Evolutionary conservation across 2,329 filamentous ascomycete species (phyloP).

Genomic region (Metarhizium guizhouense): DNA sequence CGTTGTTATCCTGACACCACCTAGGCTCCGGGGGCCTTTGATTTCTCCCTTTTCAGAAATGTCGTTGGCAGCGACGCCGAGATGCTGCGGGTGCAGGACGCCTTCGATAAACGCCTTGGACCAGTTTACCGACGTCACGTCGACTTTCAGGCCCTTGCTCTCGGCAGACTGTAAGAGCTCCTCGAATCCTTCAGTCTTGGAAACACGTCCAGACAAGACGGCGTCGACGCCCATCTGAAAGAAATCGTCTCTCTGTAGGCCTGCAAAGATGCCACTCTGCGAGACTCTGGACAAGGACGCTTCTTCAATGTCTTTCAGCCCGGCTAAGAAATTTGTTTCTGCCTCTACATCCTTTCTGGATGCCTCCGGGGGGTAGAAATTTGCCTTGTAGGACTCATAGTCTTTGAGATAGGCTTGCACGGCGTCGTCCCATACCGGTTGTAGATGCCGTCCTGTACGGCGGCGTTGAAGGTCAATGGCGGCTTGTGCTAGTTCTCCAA

Average conservation of each 20-base stretch:
- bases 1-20: conserved; percentile 20
- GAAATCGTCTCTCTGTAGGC: conserved; percentile 24
- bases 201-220: conserved; percentile 22
- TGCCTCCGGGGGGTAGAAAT: conserved; percentile 22
- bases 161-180: conserved; percentile 19
- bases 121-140: conserved; percentile 44
- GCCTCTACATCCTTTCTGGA: conserved; percentile 24
- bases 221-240: conserved; percentile 28
- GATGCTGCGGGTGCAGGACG: conserved; percentile 24
- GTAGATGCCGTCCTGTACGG: conserved; percentile 22
- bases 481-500: conserved; percentile 34
- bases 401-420: conserved; percentile 37
- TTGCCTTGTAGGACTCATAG: conserved; percentile 25
- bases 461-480: conserved; percentile 28
- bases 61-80: conserved; percentile 36
- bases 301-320: conserved; percentile 34
- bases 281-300: conserved; percentile 36
- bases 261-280: conserved; percentile 34
- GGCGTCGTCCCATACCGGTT: conserved; percentile 33
- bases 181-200: conserved; percentile 30
- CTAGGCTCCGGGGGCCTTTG: conserved; percentile 26
- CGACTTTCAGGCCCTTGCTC: conserved; percentile 27
- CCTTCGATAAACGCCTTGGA: conserved; percentile 38
- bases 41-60: conserved; percentile 29
- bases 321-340: conserved; percentile 35